phyloP scores from a whole-genome alignment of 805 yeast species.

The Starmerella powellii region DNA sequence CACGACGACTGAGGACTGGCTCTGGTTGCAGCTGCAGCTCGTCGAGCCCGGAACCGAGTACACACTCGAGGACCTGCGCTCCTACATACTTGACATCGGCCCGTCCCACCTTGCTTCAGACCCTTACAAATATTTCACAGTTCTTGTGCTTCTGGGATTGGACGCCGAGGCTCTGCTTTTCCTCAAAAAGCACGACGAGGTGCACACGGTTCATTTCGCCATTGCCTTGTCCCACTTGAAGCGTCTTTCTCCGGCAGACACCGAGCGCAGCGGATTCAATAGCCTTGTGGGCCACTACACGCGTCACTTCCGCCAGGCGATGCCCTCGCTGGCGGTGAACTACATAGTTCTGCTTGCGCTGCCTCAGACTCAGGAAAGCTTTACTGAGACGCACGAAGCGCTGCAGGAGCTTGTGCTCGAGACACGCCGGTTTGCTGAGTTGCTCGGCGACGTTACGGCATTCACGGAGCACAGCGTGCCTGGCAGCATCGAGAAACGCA shows the following conservation, averaged over 20 bases:
- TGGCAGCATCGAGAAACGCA: slow-evolving; percentile 73
- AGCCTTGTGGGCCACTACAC: slow-evolving; percentile 62
- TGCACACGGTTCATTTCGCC: slow-evolving; percentile 82
- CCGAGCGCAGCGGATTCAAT: slow-evolving; percentile 29
- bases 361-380: slow-evolving; percentile 35
- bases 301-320: slow-evolving; percentile 67
- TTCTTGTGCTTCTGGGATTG: slow-evolving; percentile 61
- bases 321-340: slow-evolving; percentile 86
- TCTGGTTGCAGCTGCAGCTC: slow-evolving; percentile 81
- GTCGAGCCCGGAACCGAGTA: slow-evolving; percentile 50
- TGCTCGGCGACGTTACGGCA: slow-evolving; percentile 66
- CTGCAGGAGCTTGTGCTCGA: slow-evolving; percentile 73
- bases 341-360: slow-evolving; percentile 64
- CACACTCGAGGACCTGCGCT: slow-evolving; percentile 61
- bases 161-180: slow-evolving; percentile 70
- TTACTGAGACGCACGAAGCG: slow-evolving; percentile 56
- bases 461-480: slow-evolving; percentile 54
- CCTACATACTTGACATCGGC: slow-evolving; percentile 59
- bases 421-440: slow-evolving; percentile 67
- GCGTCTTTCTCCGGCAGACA: slow-evolving; percentile 37
- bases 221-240: slow-evolving; percentile 69
- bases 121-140: slow-evolving; percentile 62
- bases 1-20: slow-evolving; percentile 84
- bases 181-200: slow-evolving; percentile 50
- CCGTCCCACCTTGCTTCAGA: slow-evolving; percentile 52